Base-by-base conservation (phyloP, 257 asterid genomes). In the Verbascum thapsus region DNA sequence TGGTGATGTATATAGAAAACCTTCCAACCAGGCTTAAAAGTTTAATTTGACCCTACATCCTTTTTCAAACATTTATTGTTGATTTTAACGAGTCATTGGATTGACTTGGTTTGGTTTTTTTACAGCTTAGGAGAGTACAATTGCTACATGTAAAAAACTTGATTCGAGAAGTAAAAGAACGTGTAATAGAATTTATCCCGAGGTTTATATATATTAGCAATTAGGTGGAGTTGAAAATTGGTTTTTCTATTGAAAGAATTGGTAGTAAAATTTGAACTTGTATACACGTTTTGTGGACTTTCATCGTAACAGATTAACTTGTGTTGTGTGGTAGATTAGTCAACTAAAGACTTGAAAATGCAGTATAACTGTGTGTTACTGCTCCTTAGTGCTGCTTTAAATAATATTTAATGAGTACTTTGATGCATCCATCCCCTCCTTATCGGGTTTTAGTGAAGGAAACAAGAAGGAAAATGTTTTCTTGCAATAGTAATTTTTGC, bases 21-120 rank as follows among this genome's bases (percentile, higher is more conserved):
- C 67, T 72, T 23, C 70, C 61, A 61, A 67, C 52, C 50, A 74
- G 67, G 68, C 50, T 70, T 57, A 40, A 38, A 72, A 64, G 62
- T 68, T 80, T 68, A 56, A 47, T 53, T 59, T 75, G 80, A 67
- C 74, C 75, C 76, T 40, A 71, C 79, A 58, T 54, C 63, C 40
- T 64, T 64, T 55, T 56, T 56, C n/a, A n/a, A n/a, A n/a, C n/a
- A n/a, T n/a, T 58, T 77, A 69, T 69, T 55, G 40, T 58, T 44
- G 63, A 68, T 54, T 45, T 60, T 45, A 52, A 35, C 5, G 58
- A 54, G 44, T 58, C 72, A 60, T 57, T 64, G 58, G 71, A 20
- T 66, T 30, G 40, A 53, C n/a, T n/a, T n/a, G n/a, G n/a, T n/a
- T n/a, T n/a, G 64, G 16, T 63, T 8, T 39, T 35, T 15, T 35